Evolutionary conservation across 306 rosid genomes (phyloP).

Genomic region (Pyrus communis): DNA sequence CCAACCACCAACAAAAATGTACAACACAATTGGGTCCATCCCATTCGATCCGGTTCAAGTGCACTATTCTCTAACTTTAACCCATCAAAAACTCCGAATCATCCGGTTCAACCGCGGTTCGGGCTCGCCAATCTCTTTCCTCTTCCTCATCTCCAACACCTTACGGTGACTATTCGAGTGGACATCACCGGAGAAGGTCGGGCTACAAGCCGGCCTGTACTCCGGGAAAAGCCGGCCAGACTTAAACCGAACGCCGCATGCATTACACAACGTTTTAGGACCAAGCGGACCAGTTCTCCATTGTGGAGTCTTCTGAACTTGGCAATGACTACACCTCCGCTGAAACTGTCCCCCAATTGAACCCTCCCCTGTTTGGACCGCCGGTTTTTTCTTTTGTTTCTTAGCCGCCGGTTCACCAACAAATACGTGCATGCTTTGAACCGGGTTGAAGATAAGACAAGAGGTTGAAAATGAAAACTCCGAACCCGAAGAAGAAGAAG

Average conservation of each 20-base stretch:
- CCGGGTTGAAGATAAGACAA: conserved; percentile 20
- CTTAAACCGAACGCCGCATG: conserved; percentile 90
- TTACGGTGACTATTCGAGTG: conserved; percentile 93
- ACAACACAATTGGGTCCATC: conserved; percentile 23
- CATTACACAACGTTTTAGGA: conserved; percentile 82
- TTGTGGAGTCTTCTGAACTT: conserved; percentile 86
- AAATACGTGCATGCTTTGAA: background rate
- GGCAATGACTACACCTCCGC: conserved; percentile 87
- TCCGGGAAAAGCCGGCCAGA: conserved; percentile 89
- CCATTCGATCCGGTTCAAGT: conserved; percentile 13
- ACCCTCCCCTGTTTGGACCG: conserved; percentile 21
- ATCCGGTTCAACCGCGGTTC: conserved; percentile 26
- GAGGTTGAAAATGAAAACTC: conserved; percentile 13
- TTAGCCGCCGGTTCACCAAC: conserved; percentile 41
- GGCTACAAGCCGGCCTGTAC: conserved; percentile 95
- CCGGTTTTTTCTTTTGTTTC: conserved; percentile 51
- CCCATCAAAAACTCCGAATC: conserved; percentile 41
- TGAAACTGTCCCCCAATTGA: conserved; percentile 29
- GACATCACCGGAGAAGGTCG: conserved; percentile 54
- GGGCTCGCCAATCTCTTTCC: conserved; percentile 40
- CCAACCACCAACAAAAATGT: conserved; percentile 5
- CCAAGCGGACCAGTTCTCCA: conserved; percentile 96
- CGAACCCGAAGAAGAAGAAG: conserved; percentile 27
- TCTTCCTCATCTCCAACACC: conserved; percentile 79
- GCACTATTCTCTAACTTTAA: background rate